Base-by-base conservation (phyloP, 2,329 filamentous ascomycete species). In the Sporothrix phasma region DNA sequence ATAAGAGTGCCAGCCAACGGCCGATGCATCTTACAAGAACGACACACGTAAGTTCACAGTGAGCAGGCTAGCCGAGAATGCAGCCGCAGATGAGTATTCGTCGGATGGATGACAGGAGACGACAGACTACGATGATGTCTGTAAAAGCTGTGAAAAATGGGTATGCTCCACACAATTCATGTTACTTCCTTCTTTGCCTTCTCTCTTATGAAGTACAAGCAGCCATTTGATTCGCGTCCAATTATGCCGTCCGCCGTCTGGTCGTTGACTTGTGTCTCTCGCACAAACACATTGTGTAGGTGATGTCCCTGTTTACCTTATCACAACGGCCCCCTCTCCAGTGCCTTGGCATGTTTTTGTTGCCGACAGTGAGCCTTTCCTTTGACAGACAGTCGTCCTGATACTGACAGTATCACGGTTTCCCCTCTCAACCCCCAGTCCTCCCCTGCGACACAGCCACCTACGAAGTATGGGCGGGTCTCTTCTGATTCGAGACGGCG, bases 381-480 rank as follows among this genome's bases (percentile, higher is more conserved):
- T 15, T 13, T 37, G 34, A 37, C 8, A 19, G 51, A 39, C 51
- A 8, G 19, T 4, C 11, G n/a, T 24, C 19, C 15, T 39, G 34
- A 39, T 24, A 34, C 31, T 34, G 19, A 5, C 59, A 34, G 7
- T 31, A 26, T 47, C n/a, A 26, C 59, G 19, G 13, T 15, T n/a
- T 34, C 17, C n/a, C 11, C 15, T 41, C 24, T 60, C 29, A 8
- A 29, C 11, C 11, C 24, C n/a, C n/a, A n/a, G n/a, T 19, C 26
- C 46, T 26, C 49, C 61, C 49, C 26, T 56, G 49, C 29, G 37
- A 54, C 46, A 54, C 47, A 45, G 61, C 49, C 61, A 45, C 61
- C 37, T 31, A 37, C 37, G n/a, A n/a, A n/a, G n/a, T n/a, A n/a
- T n/a, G n/a, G 51, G 61, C 61, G 49, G 49, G 41, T 26, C 49